phyloP scores from a whole-genome alignment of 805 yeast genomes.

The Wickerhamiella vanderwaltii region DNA sequence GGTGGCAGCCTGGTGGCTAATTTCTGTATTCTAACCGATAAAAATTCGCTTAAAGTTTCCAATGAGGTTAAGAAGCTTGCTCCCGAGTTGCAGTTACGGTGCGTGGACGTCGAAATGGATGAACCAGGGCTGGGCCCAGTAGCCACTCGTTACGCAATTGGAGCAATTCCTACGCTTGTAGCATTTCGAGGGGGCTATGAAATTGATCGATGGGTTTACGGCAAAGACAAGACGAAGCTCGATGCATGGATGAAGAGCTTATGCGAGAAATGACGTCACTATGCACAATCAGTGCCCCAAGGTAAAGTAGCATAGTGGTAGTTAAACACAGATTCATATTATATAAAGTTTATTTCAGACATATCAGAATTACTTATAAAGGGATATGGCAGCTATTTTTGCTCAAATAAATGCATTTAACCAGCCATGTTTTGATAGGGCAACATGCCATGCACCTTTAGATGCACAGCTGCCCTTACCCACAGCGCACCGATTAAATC shows the following conservation, averaged over 20 bases:
- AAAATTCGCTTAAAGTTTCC: slow-evolving; percentile 49
- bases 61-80: slow-evolving; percentile 45
- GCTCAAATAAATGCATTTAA: too few relatives aligned
- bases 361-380: too few relatives aligned
- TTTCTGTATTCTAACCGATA: slow-evolving; percentile 58
- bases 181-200: slow-evolving; percentile 56
- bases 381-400: too few relatives aligned
- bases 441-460: too few relatives aligned
- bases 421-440: too few relatives aligned
- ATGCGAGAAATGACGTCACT: slow-evolving; percentile 10
- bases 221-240: background rate
- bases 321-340: too few relatives aligned
- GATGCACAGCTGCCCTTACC: too few relatives aligned
- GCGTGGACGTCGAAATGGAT: slow-evolving; percentile 65
- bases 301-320: too few relatives aligned
- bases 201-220: slow-evolving; percentile 28
- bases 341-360: too few relatives aligned
- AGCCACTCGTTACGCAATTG: slow-evolving; percentile 43
- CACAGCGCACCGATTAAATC: too few relatives aligned
- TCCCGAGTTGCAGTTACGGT: slow-evolving; percentile 39
- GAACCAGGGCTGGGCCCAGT: slow-evolving; percentile 50
- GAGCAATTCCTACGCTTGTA: slow-evolving; percentile 52
- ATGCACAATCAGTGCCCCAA: slow-evolving; percentile 4
- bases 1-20: slow-evolving; percentile 56
- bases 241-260: slow-evolving; percentile 11